A percentile compares a stretch with the other conserved stretches of the same genome.
Conservation (phyloP, 495 filamentous ascomycete species). For the Evansstolkia leycettana region DNA sequence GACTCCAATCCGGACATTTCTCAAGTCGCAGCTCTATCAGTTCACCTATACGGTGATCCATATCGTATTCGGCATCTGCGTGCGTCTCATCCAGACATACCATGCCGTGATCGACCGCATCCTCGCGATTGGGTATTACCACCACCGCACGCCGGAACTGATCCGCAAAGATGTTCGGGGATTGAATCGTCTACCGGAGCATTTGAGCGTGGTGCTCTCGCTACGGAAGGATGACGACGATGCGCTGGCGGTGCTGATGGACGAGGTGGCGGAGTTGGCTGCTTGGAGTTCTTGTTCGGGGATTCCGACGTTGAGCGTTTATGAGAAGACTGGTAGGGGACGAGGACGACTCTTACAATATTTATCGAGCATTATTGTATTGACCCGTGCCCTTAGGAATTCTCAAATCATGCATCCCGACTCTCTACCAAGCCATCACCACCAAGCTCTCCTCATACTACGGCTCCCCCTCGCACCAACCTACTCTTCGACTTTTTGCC, state of each 20-base stretch:
- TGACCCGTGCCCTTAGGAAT: conserved; percentile 42
- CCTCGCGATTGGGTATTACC: conserved; percentile 74
- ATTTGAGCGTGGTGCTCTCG: conserved; percentile 78
- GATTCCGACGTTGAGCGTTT: conserved; percentile 74
- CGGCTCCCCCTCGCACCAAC: conserved; percentile 47
- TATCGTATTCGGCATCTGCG: conserved; percentile 71
- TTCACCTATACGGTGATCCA: conserved; percentile 65
- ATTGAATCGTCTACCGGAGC: conserved; percentile 59
- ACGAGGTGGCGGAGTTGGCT: conserved; percentile 79
- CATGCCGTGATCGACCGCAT: conserved; percentile 63
- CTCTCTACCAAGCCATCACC: conserved; percentile 59
- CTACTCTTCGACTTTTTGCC: conserved; percentile 57
- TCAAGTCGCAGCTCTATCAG: conserved; percentile 53
- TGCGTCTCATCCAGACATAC: conserved; percentile 67
- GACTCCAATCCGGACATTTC: conserved; percentile 51
- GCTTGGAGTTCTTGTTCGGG: conserved; percentile 86
- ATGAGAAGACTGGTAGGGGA: conserved; percentile 72
- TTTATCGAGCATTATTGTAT: neutral
- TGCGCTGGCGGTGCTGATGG: conserved; percentile 66
- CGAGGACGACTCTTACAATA: too few relatives aligned
- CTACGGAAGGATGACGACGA: conserved; percentile 58
- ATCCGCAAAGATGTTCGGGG: conserved; percentile 78
- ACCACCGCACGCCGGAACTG: conserved; percentile 84
- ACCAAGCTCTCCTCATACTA: conserved; percentile 75
- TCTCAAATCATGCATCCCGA: conserved; percentile 72